Evolutionary conservation across 164 flowering plant species (phyloP).

Genomic region (Vitis rotundifolia): DNA sequence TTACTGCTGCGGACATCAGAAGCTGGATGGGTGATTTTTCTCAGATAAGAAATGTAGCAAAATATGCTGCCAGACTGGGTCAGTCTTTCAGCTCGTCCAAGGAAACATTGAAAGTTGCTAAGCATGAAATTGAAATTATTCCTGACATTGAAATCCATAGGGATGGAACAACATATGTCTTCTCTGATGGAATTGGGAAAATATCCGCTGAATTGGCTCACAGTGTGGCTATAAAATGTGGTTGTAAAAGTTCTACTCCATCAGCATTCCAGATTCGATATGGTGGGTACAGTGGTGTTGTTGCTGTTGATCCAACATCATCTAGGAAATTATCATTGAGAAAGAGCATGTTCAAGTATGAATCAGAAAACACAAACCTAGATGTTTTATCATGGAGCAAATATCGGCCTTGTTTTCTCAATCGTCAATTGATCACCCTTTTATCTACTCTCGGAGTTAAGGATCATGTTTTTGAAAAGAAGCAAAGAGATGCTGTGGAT

Average conservation of each 20-base stretch:
- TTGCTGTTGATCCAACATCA: slow-evolving; percentile 78
- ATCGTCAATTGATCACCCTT: slow-evolving; percentile 82
- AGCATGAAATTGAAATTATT: slow-evolving; percentile 53
- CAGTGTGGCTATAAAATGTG: slow-evolving; percentile 74
- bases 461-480: slow-evolving; percentile 61
- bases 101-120: slow-evolving; percentile 59
- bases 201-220: slow-evolving; percentile 75
- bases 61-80: slow-evolving; percentile 90
- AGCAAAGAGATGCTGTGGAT: slow-evolving; percentile 65
- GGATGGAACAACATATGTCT: slow-evolving; percentile 38
- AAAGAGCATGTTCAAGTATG: slow-evolving; percentile 74
- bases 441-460: slow-evolving; percentile 82
- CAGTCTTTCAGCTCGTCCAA: slow-evolving; percentile 86
- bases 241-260: slow-evolving; percentile 38
- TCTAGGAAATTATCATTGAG: slow-evolving; percentile 59
- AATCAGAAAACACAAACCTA: slow-evolving; percentile 53
- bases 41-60: slow-evolving; percentile 76
- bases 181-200: slow-evolving; percentile 97
- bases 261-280: slow-evolving; percentile 89
- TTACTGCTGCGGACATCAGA: slow-evolving; percentile 65
- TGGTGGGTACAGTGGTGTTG: slow-evolving; percentile 94
- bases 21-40: slow-evolving; percentile 82
- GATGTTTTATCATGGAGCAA: slow-evolving; percentile 83
- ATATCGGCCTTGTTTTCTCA: slow-evolving; percentile 76
- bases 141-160: slow-evolving; percentile 47